Base-by-base conservation (phyloP, 129 eudicot genomes). In the Escallonia herrerae region DNA sequence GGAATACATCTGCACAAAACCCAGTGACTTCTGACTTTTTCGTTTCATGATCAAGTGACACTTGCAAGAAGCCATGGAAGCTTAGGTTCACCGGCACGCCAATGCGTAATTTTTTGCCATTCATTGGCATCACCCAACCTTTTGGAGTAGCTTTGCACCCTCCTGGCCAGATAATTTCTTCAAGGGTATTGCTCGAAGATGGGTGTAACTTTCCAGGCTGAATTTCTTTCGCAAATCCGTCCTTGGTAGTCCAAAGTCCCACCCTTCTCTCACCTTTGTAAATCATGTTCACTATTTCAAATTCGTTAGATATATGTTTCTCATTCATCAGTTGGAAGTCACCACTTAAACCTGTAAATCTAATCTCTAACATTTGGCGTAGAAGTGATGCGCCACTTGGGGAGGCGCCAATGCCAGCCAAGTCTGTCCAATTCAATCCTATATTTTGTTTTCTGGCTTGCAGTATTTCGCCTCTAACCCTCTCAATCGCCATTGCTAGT, bases 331-430 rank as follows among this genome's bases (percentile, higher is more conserved):
- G 54, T 43, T 67, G 59, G 54, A 79, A 84, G 1, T 80, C 70
- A 13, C 96, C 96, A 11, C 73, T 72, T 40, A 88, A 59, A 38
- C 91, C 96, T 38, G 7, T 54, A 41, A 84, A 81, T 0, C 11
- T 62, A n/a, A 63, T 61, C 3, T 62, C 70, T 37, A 46, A 51
- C 12, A 83, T 4, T 11, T 73, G 62, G 12, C 46, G 8, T 4
- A 80, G 63, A 74, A 86, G 68, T 58, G 54, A 3, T 14, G 60
- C 53, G 14, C 74, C 79, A 13, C 43, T 46, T 4, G 12, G 5
- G 4, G 70, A 72, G 38, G 39, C 48, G 5, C 12, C 38, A 0
- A 62, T 4, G 60, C 33, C 33, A 22, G 33, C 33, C 33, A 22
- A 22, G 33, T 22, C 33, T 22, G 33, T 0, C 33, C 0, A 22